A percentile compares a stretch with the other conserved stretches of the same genome.
phyloP scores from a whole-genome alignment of 2,329 filamentous ascomycete genomes.

The Thelonectria olida region DNA sequence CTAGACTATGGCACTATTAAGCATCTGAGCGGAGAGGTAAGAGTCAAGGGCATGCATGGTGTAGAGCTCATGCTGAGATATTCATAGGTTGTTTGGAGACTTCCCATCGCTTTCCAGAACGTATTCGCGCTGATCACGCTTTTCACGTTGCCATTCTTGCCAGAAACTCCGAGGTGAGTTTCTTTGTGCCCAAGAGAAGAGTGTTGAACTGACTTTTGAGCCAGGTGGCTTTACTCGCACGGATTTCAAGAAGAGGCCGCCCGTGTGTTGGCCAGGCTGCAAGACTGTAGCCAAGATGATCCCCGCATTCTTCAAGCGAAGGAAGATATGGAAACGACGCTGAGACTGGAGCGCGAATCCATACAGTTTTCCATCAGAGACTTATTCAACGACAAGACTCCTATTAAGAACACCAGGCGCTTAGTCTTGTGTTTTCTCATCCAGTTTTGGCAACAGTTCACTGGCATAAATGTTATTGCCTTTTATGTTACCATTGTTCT shows the following conservation, averaged over 20 bases:
- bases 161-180: conserved; percentile 1
- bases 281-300: conserved; percentile 1
- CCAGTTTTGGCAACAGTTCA: conserved; percentile 6
- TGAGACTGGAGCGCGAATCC: background rate
- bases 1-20: background rate
- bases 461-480: conserved; percentile 1
- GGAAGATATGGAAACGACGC: background rate
- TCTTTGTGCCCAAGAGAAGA: background rate
- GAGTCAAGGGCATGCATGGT: too few species aligned
- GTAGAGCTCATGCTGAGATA: too few species aligned
- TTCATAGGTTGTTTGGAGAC: background rate
- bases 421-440: background rate
- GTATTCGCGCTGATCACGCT: background rate
- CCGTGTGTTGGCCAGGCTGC: background rate
- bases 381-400: background rate
- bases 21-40: background rate
- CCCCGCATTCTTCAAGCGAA: background rate
- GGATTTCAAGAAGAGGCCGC: background rate
- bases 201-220: background rate
- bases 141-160: background rate
- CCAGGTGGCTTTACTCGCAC: background rate
- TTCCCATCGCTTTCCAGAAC: background rate
- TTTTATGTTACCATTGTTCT: conserved; percentile 1
- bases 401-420: background rate
- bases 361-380: background rate